Conservation (phyloP, 257 asterid species). For the Ophiorrhiza pumila region DNA sequence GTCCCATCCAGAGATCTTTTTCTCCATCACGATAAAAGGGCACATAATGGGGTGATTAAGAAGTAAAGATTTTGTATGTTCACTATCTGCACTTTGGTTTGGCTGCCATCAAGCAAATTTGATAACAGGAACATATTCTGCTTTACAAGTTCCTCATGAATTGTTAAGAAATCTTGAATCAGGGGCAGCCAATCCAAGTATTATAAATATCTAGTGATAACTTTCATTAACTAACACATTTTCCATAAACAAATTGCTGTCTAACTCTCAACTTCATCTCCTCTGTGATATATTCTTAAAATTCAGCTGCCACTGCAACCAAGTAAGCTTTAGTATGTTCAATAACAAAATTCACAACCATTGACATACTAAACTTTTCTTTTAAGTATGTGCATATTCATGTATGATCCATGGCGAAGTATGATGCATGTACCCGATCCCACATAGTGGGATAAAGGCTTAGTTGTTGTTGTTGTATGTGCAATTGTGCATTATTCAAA, state of each 20-base stretch:
- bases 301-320: not conserved
- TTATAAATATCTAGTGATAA: not conserved
- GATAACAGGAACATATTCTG: not conserved
- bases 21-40: too few species aligned
- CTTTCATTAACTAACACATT: not conserved
- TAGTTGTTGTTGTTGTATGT: too few species aligned
- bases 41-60: not conserved
- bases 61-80: not conserved
- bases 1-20: not conserved
- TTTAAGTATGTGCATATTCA: not conserved
- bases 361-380: not conserved
- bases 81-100: not conserved
- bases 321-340: not conserved
- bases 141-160: not conserved
- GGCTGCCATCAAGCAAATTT: not conserved
- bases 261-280: not conserved
- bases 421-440: too few species aligned
- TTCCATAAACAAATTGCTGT: not conserved
- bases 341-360: not conserved
- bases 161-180: not conserved
- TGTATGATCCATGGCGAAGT: too few species aligned
- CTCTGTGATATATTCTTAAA: not conserved
- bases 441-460: too few species aligned
- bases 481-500: too few species aligned
- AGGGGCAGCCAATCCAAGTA: not conserved